Conservation (phyloP, 306 rosid species). For the Gastrolobium bilobum region DNA sequence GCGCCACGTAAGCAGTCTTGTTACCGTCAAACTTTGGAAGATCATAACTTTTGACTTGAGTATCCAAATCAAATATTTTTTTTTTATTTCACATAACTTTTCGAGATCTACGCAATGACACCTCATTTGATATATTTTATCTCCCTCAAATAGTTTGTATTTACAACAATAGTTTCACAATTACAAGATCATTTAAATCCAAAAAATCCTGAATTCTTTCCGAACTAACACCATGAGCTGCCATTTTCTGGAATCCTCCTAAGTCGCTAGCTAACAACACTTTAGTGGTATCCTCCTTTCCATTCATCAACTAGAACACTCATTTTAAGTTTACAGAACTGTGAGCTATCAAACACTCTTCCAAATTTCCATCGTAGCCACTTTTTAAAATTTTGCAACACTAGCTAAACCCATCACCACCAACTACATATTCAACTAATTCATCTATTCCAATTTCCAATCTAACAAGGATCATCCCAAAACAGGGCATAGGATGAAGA, state of each 20-base stretch:
- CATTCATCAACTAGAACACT: not conserved
- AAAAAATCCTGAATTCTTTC: too few species aligned
- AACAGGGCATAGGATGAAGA: not conserved
- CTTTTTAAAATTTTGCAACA: not conserved
- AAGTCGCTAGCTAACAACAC: not conserved
- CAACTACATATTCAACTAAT: not conserved
- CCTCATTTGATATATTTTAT: too few species aligned
- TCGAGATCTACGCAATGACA: too few species aligned
- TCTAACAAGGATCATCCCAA: not conserved
- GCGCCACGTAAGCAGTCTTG: too few species aligned
- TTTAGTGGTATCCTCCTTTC: not conserved
- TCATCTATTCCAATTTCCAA: not conserved
- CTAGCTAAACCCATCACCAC: not conserved
- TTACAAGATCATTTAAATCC: too few species aligned
- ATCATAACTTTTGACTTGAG: too few species aligned
- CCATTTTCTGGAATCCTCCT: not conserved
- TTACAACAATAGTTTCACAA: too few species aligned
- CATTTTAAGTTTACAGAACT: not conserved
- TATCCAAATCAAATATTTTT: too few species aligned
- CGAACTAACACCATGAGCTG: too few species aligned
- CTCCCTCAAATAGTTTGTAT: too few species aligned
- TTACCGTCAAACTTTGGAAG: too few species aligned
- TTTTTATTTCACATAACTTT: too few species aligned
- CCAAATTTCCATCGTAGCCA: not conserved
- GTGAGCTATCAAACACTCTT: not conserved